These are phyloP conservation scores for Drechslerella coelobrocha DNA, from an alignment of 2,329 filamentous ascomycete species.

Conservation along the genomic window DNA sequence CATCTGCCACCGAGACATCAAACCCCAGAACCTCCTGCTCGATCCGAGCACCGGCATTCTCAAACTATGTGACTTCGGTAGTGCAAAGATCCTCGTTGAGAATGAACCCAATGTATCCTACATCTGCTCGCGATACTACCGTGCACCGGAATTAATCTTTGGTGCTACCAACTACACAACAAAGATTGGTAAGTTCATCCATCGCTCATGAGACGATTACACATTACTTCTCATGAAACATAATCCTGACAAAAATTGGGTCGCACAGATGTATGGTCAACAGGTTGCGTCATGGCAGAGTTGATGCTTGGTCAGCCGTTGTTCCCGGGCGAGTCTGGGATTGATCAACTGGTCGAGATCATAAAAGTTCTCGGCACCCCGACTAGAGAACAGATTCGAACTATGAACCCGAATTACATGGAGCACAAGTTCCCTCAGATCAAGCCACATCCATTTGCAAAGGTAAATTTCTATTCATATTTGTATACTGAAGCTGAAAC, in stretches of 20 bases:
- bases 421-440: slow-evolving; percentile 99
- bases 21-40: slow-evolving; percentile 94
- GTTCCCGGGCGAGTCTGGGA: slow-evolving; percentile 97
- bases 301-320: slow-evolving; percentile 97
- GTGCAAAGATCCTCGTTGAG: slow-evolving; percentile 96
- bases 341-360: slow-evolving; percentile 97
- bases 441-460: slow-evolving; percentile 98
- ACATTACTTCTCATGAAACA: slow-evolving; percentile 6
- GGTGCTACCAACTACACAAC: slow-evolving; percentile 99
- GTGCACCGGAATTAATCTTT: slow-evolving; percentile 96
- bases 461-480: slow-evolving; percentile 67
- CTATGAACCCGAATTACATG: slow-evolving; percentile 99
- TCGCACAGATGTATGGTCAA: slow-evolving; percentile 91
- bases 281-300: slow-evolving; percentile 98
- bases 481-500: no score
- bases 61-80: slow-evolving; percentile 98
- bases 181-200: slow-evolving; percentile 82
- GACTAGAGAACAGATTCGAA: slow-evolving; percentile 95
- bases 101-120: slow-evolving; percentile 99
- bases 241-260: slow-evolving; percentile 29
- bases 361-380: slow-evolving; percentile 98
- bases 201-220: slow-evolving; percentile 16
- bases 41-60: slow-evolving; percentile 89
- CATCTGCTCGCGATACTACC: slow-evolving; percentile 99
- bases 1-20: slow-evolving; percentile 99